Evolutionary conservation across 2,329 filamentous ascomycete species (phyloP), one percentile per base, ranked within the genome.

Genomic region (Phoma sp.): DNA sequence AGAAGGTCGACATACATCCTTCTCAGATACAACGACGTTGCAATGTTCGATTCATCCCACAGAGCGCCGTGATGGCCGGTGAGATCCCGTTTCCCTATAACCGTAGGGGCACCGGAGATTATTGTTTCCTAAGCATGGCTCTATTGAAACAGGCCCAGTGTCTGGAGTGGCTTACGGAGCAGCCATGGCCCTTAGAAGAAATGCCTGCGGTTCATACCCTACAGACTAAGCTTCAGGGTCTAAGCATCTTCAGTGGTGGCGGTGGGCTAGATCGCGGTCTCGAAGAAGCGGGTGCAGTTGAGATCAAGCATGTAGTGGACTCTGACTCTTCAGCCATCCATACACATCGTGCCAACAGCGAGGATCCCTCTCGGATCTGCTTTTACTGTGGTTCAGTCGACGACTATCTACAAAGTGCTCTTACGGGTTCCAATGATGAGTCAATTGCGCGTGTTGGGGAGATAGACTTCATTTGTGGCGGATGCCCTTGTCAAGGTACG

Each of bases 1-100:
- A 79, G 0, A 61, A 79, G 0, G 64, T 79, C 0, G 66, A 67
- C 2, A 66, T 83, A 0, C 39, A 30, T 8, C 10, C 9, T 33
- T 30, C 39, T 6, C 25, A 11, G 23, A 43, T 30, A 22, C 11
- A 18, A 24, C 5, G 37, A 24, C 18, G 10, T 10, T 39, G 37
- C 10, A 4, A 33, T n/a, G 32, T 33, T 7, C 32, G 32, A 13
- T 33, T n/a, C 13, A n/a, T 33, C 10, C 7, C 7, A 33, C 7
- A 33, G 32, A 33, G 13, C 5, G 13, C 9, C 10, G 32, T 33
- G 32, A n/a, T 9, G 10, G 10, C 7, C 13, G 13, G 10, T 5
- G 10, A 13, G 10, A 33, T 33, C 5, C 32, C 32, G 7, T 33
- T 33, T 13, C 32, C 32, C 10, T 33, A 13, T 13, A n/a, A 7